These are phyloP conservation scores for Fusarium avenaceum DNA, from an alignment of 2,329 filamentous ascomycete genomes.

Conservation along the genomic window DNA sequence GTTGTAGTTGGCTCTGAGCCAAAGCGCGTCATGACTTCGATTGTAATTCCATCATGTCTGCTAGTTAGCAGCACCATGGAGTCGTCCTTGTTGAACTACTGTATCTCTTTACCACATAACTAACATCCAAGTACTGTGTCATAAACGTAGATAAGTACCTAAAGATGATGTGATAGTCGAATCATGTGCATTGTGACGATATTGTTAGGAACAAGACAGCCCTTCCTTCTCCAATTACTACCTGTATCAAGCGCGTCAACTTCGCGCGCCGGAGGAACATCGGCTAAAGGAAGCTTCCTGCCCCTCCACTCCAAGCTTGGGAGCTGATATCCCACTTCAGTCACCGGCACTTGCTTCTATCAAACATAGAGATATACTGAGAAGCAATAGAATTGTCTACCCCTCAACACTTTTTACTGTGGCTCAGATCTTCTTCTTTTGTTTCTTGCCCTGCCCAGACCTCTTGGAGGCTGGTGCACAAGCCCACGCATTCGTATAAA, in stretches of 20 bases:
- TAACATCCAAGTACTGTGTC: background rate
- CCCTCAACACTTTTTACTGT: background rate
- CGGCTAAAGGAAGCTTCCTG: conserved; percentile 43
- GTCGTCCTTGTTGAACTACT: background rate
- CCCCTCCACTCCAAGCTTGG: conserved; percentile 45
- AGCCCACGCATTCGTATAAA: conserved; percentile 30
- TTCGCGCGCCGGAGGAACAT: conserved; percentile 42
- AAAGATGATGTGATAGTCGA: background rate
- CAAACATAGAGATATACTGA: conserved; percentile 20
- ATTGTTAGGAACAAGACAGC: background rate
- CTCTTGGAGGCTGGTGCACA: conserved; percentile 27
- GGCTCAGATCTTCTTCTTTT: background rate
- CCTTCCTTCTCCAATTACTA: background rate
- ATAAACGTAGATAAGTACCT: background rate
- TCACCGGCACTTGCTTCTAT: conserved; percentile 25
- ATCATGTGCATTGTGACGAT: background rate
- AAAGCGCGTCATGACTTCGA: too few species aligned
- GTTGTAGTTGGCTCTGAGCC: too few species aligned
- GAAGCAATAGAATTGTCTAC: background rate
- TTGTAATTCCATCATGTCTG: background rate
- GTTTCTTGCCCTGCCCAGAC: conserved; percentile 6
- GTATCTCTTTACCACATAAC: too few species aligned
- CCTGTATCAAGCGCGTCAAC: conserved; percentile 13
- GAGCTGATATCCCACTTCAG: conserved; percentile 37
- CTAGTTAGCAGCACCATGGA: background rate